These are phyloP conservation scores for Theileria sp. DNA, from an alignment of 169 alveolate species.

Conservation along the genomic window DNA sequence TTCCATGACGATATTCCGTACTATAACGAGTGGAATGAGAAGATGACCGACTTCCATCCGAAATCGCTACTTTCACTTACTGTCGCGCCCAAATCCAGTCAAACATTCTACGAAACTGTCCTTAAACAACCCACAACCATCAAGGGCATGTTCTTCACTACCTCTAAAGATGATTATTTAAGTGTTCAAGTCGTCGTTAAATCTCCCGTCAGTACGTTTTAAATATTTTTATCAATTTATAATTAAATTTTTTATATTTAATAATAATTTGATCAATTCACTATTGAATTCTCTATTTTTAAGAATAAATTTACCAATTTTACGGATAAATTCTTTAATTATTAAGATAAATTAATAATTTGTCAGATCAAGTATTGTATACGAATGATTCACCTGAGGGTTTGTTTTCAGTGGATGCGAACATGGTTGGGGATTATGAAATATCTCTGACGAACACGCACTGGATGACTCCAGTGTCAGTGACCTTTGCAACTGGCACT, in stretches of 20 bases:
- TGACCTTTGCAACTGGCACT: slow-evolving; percentile 59
- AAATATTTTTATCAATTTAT: too few relatives aligned
- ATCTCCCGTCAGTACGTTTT: slow-evolving; percentile 58
- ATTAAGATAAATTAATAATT: background rate
- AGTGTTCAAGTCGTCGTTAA: slow-evolving; percentile 28
- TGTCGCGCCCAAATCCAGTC: slow-evolving; percentile 44
- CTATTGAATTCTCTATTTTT: too few relatives aligned
- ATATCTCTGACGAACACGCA: slow-evolving; percentile 47
- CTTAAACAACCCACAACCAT: slow-evolving; percentile 41
- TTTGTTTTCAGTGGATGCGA: slow-evolving; percentile 56
- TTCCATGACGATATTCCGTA: slow-evolving; percentile 30
- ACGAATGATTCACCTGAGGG: slow-evolving; percentile 55
- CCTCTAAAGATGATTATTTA: slow-evolving; percentile 44
- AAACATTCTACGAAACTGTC: slow-evolving; percentile 54
- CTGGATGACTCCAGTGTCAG: slow-evolving; percentile 63
- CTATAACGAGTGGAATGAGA: slow-evolving; percentile 61
- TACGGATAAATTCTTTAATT: too few relatives aligned
- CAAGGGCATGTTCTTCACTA: slow-evolving; percentile 66
- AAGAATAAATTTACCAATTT: too few relatives aligned
- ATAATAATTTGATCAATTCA: too few relatives aligned
- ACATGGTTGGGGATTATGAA: slow-evolving; percentile 48
- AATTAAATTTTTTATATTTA: too few relatives aligned
- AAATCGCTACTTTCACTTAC: slow-evolving; percentile 33
- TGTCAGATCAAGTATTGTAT: slow-evolving; percentile 45
- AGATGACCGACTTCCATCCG: slow-evolving; percentile 65